A percentile compares a stretch with the other conserved stretches of the same genome.
phyloP scores from a whole-genome alignment of 352 stramenopile species.

The Pythium periplocum region DNA sequence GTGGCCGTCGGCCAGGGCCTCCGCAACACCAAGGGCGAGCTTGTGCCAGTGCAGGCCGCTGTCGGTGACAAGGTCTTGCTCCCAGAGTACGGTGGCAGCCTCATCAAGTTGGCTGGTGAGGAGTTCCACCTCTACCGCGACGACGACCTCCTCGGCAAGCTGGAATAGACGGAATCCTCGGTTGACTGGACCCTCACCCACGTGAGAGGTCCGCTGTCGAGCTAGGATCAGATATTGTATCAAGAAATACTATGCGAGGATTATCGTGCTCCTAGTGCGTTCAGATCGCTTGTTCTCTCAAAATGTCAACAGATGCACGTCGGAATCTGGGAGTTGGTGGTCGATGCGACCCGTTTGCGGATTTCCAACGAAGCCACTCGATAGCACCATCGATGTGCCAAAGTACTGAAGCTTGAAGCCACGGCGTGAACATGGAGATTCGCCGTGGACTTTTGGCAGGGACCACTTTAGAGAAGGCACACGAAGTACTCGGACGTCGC shows the following conservation, averaged over 20 bases:
- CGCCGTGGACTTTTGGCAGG: slow-evolving; percentile 21
- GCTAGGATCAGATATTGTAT: too few relatives aligned
- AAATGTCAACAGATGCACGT: slow-evolving; percentile 44
- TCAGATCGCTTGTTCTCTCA: background rate
- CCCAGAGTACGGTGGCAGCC: slow-evolving; percentile 93
- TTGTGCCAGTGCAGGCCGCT: slow-evolving; percentile 84
- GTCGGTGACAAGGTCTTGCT: slow-evolving; percentile 95
- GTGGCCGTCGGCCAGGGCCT: slow-evolving; percentile 91
- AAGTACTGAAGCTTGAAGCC: slow-evolving; percentile 83
- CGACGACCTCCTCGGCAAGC: slow-evolving; percentile 97
- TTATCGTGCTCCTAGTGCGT: too few relatives aligned
- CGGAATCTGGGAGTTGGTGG: slow-evolving; percentile 49
- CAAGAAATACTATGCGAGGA: too few relatives aligned
- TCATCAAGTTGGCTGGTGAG: slow-evolving; percentile 90
- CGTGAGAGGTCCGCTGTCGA: too few relatives aligned
- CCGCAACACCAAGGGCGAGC: slow-evolving; percentile 80
- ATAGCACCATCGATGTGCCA: slow-evolving; percentile 64
- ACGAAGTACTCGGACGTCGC: slow-evolving; percentile 47
- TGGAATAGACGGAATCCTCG: slow-evolving; percentile 53
- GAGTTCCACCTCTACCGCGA: slow-evolving; percentile 95
- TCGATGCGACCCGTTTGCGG: slow-evolving; percentile 32
- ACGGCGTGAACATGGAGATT: slow-evolving; percentile 45
- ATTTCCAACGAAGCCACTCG: slow-evolving; percentile 61
- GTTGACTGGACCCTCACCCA: too few relatives aligned
- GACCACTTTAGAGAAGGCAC: slow-evolving; percentile 28